Conservation (phyloP, 441 rosid genomes). For the Erysimum cheiri region DNA sequence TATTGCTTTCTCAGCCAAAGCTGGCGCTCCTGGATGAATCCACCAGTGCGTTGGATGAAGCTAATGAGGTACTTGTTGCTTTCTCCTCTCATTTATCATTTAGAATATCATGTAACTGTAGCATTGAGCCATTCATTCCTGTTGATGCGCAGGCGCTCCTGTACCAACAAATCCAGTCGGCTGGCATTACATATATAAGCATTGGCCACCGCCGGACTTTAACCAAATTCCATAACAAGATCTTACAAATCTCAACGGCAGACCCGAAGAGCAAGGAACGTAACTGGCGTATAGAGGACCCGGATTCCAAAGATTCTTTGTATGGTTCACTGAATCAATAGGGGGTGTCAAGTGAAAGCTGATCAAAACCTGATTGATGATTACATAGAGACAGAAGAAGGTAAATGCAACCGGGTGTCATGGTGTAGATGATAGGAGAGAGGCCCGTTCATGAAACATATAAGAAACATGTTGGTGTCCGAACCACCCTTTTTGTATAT, state of each 20-base stretch:
- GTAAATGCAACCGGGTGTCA: neutral
- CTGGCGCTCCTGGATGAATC: constrained; percentile 87
- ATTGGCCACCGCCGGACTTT: constrained; percentile 83
- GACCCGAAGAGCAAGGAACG: constrained; percentile 48
- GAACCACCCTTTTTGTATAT: constrained; percentile 22
- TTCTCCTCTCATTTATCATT: constrained; percentile 18
- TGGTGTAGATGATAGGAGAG: constrained; percentile 12
- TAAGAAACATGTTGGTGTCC: constrained; percentile 3
- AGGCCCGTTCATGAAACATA: constrained; percentile 5
- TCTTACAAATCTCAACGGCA: constrained; percentile 63
- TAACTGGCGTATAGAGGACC: constrained; percentile 63
- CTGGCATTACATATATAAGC: constrained; percentile 83
- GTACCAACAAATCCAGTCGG: constrained; percentile 70
- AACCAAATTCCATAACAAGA: constrained; percentile 56
- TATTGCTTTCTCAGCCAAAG: constrained; percentile 83
- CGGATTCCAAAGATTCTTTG: constrained; percentile 19
- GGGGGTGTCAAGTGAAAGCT: constrained; percentile 6
- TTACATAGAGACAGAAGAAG: constrained; percentile 19
- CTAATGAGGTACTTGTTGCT: constrained; percentile 69
- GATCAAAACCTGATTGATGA: constrained; percentile 25
- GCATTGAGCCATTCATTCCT: neutral
- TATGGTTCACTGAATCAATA: constrained; percentile 24
- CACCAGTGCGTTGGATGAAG: constrained; percentile 94
- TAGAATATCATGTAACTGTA: neutral
- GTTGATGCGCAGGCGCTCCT: constrained; percentile 59